Base-by-base conservation (phyloP, 139 green algal genomes). In the Choricystis sp. region DNA sequence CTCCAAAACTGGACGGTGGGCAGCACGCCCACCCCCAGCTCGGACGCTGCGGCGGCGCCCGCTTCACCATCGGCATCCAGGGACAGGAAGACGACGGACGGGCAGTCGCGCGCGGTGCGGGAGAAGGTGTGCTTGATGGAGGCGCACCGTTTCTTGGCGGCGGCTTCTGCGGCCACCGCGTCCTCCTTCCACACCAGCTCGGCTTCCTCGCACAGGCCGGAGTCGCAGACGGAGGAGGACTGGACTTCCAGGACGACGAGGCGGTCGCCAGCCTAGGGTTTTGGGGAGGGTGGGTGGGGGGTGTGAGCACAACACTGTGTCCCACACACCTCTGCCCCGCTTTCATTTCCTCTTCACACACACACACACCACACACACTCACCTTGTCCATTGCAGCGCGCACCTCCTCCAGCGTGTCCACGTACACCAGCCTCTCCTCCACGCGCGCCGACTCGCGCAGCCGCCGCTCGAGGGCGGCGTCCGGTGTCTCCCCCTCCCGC, bases 161-260 rank as follows among this genome's bases (percentile, higher is more conserved):
- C 40, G 9, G 40, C 40, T 9, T 86, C 49, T 19, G 79, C 66
- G 26, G 65, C 68, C 58, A 75, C 61, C 60, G 72, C 57, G 67
- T 94, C 85, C 9, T 68, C 69, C 70, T 89, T 81, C 86, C 86
- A 94, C 9, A 92, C 72, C 31, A 88, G 58, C 73, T 94, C 86
- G 9, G 83, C 52, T 65, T 94, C 86, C 63, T 91, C 84, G 0
- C 84, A 71, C 24, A 81, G 57, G 0, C 86, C 86, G 1, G 79
- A 83, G 61, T 92, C 69, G 61, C 86, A 94, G 2, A 92, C 70
- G 0, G 59, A 14, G 31, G 85, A 70, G 24, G 72, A 83, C 20
- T 81, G 62, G 24, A 88, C 72, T 60, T 92, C 85, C n/a, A 94
- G 57, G 48, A 93, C 81, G 29, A 94, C 71, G 19, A 93, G 76